Evolutionary conservation across 495 filamentous ascomycete species (phyloP), one percentile per base, ranked within the genome.

Genomic region (Emericellopsis terricola): DNA sequence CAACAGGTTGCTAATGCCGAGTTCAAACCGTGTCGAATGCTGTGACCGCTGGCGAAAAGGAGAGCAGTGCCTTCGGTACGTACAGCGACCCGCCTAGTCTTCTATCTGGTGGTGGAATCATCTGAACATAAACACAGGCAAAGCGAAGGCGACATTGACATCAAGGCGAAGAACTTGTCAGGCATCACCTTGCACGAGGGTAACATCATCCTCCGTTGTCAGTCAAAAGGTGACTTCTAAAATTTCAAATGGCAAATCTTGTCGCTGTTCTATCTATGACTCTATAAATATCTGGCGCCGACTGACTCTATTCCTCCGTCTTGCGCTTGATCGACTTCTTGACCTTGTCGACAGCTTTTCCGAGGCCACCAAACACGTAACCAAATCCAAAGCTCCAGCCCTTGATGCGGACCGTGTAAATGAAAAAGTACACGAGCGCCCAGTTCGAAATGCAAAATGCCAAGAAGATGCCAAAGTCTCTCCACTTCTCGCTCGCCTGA

Each of bases 401-500:
- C 23, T 11, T 6, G 11, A 26, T 26, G 11, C 23, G 23, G 11
- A 26, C 23, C 23, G 23, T 26, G 23, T 26, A 26, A 6, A 26
- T 11, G 23, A 26, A 26, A 11, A 26, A 26, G 11, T 26, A 26
- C 11, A 26, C 23, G 6, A 26, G 11, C 23, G 11, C 11, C 23
- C 23, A 26, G 23, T 26, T 26, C 23, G 23, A 26, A 11, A 26
- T 11, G 11, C 23, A 26, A 11, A 26, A 26, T 6, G 23, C 23
- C 6, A 26, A 11, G 23, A 26, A 26, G 23, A 26, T 26, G 23
- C 23, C 23, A 11, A 26, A 26, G 11, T 26, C 23, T 26, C 23
- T 26, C 23, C 23, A 26, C 23, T 26, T 26, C 23, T 26, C 6
- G 23, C 23, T 26, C 6, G 23, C 11, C 11, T 64, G 39, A 27